Conservation (phyloP, 2,329 filamentous ascomycete genomes). For the Aspergillus sp. region DNA sequence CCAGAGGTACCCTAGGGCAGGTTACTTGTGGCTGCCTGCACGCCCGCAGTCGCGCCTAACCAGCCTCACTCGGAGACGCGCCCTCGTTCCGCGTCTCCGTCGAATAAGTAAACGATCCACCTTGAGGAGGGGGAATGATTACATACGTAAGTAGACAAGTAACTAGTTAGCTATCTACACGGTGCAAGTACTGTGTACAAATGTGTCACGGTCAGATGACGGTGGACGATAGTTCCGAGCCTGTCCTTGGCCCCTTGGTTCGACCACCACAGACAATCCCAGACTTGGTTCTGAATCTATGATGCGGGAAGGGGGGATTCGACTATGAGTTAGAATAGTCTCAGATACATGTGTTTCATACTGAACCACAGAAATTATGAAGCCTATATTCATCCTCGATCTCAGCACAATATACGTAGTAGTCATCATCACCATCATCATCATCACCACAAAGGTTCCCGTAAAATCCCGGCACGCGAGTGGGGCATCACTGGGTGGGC, state of each 20-base stretch:
- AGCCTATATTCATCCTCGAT: neutral
- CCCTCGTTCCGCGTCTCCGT: conserved; percentile 24
- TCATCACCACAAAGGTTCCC: conserved; percentile 10
- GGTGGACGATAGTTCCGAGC: conserved; percentile 1
- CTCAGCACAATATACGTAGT: neutral
- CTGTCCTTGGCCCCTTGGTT: neutral
- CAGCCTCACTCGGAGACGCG: conserved; percentile 30
- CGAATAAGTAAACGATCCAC: conserved; percentile 8
- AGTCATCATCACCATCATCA: neutral
- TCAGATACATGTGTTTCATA: neutral
- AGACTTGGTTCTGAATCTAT: neutral
- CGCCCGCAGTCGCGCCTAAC: conserved; percentile 21
- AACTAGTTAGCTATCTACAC: too few species aligned
- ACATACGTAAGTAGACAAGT: conserved; percentile 1
- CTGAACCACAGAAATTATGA: neutral
- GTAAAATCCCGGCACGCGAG: conserved; percentile 21
- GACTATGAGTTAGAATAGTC: neutral
- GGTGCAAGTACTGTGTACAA: too few species aligned
- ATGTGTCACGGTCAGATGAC: conserved; percentile 19
- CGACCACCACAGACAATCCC: neutral
- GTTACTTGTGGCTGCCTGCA: conserved; percentile 22
- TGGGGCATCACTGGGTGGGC: conserved; percentile 12
- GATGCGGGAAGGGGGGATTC: neutral
- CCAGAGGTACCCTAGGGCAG: conserved; percentile 10
- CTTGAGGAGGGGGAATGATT: neutral